These are phyloP conservation scores for Calonectria leucothoes DNA, from an alignment of 2,329 filamentous ascomycete species.

Conservation along the genomic window DNA sequence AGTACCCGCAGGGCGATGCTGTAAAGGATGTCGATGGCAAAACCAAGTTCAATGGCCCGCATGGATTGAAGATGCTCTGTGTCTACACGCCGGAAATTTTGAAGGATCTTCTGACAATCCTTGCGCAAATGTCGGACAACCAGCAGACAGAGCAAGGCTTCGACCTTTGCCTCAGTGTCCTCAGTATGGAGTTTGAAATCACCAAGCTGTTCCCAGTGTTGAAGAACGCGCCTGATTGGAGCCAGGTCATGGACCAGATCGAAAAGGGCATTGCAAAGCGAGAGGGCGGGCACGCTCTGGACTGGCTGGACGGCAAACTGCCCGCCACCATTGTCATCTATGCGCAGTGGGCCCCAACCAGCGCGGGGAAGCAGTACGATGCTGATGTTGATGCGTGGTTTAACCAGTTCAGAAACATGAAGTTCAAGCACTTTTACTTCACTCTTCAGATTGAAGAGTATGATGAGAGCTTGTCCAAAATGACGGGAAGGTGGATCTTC, in stretches of 20 bases:
- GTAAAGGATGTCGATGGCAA: not conserved
- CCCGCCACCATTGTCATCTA: not conserved
- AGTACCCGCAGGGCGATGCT: too few species aligned
- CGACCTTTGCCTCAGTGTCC: not conserved
- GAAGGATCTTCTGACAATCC: not conserved
- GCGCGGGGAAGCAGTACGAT: not conserved
- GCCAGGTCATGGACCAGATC: not conserved
- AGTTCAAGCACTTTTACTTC: not conserved
- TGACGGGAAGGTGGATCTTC: not conserved
- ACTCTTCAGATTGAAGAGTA: not conserved
- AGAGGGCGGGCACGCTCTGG: too few species aligned
- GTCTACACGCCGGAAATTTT: not conserved
- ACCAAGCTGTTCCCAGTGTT: not conserved
- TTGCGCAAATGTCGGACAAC: not conserved
- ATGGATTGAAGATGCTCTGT: not conserved
- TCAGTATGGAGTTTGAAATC: not conserved
- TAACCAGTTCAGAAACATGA: not conserved
- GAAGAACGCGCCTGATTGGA: not conserved
- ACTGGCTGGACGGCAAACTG: not conserved
- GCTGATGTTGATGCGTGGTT: not conserved
- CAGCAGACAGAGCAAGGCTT: not conserved
- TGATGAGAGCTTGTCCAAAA: not conserved
- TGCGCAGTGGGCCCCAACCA: not conserved
- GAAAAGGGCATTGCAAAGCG: not conserved
- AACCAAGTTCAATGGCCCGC: not conserved